Conservation (phyloP, 176 grass and related monocot genomes). For the Carex pumila region DNA sequence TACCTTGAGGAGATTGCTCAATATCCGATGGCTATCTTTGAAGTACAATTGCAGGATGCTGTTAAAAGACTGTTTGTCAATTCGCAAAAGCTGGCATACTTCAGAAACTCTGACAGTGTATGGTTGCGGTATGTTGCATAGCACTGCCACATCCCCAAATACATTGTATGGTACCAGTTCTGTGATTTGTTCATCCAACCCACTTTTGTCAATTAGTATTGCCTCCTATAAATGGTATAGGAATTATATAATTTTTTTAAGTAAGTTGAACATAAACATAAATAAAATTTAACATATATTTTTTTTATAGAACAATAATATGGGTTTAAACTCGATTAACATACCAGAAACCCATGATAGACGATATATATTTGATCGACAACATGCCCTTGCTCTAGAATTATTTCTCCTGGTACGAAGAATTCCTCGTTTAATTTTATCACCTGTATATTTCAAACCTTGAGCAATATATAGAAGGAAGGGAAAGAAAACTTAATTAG, state of each 20-base stretch:
- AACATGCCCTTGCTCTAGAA: conserved; percentile 41
- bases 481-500: background rate
- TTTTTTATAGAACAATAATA: background rate
- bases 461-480: background rate
- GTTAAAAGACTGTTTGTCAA: conserved; percentile 77
- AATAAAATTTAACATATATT: background rate
- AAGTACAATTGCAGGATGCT: conserved; percentile 63
- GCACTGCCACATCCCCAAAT: conserved; percentile 52
- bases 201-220: conserved; percentile 28
- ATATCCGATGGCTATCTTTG: conserved; percentile 65
- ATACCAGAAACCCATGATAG: conserved; percentile 77
- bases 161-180: conserved; percentile 53
- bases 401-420: conserved; percentile 44
- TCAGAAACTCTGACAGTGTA: conserved; percentile 55
- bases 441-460: conserved; percentile 39
- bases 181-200: conserved; percentile 45
- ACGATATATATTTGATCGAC: conserved; percentile 40
- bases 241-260: background rate
- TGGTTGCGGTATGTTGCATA: conserved; percentile 72
- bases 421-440: conserved; percentile 54
- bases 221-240: conserved; percentile 38
- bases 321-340: background rate
- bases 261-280: background rate
- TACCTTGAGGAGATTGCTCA: conserved; percentile 79
- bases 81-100: conserved; percentile 65